Evolutionary conservation across 371 early-diverging fungal species (phyloP), one percentile per base, ranked within the genome.

Genomic region (Mortierella sp.): DNA sequence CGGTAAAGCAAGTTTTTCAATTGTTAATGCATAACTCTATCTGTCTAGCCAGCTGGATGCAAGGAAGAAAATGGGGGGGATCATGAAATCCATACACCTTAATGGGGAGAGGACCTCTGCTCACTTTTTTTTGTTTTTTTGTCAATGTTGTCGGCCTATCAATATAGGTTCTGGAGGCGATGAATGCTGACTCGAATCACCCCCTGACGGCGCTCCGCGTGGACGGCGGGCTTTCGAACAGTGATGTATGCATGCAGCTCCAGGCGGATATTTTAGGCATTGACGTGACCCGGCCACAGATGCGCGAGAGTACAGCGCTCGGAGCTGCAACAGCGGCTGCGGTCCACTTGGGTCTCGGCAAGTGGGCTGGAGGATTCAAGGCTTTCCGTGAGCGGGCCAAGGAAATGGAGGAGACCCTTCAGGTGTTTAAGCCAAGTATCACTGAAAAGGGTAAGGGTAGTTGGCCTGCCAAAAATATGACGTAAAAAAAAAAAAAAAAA

Each of bases 291-390:
- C 89, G 98, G 28, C 97, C 98, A 0, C 83, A 82, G 25, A 96
- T 97, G 96, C 85, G 90, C 44, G 98, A 98, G 80, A 94, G 95
- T 25, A 97, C 97, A 4, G 97, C 96, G 0, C 82, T 97, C 23
- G 98, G 98, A 26, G 97, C 97, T 18, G 98, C 98, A 0, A 86
- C 96, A 44, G 98, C 96, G 11, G 97, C 98, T 18, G 98, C 95
- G 7, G 72, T 77, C 5, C 72, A 77, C 48, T 82, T 91, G 15
- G 95, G 89, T 11, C 87, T 91, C 29, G 95, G 94, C 11, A 81
- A 94, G 26, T 95, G 94, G 93, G 62, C 85, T 62, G 79, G 82
- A n/a, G 77, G 77, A 30, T 77, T 77, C 63, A 72, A 77, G 57
- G 77, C 77, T 29, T 77, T 64, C 72, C 51, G 43, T 1, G 58